Evolutionary conservation across 768 basidiomycete species (phyloP).

Genomic region (Leccinum olivaceopallidum): DNA sequence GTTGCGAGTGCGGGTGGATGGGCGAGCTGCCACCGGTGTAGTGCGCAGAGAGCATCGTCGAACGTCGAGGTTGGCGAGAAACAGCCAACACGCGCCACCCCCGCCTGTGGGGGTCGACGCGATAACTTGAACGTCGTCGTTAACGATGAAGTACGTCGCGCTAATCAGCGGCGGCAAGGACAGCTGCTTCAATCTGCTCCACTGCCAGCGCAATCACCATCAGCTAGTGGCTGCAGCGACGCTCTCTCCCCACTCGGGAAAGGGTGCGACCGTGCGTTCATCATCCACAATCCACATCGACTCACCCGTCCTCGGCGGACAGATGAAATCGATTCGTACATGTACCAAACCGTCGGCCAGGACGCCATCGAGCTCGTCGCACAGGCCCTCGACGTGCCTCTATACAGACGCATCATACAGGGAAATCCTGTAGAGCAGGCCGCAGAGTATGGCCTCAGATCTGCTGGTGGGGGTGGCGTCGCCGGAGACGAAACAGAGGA

Average conservation of each 20-base stretch:
- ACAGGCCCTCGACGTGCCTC: slow-evolving; percentile 79
- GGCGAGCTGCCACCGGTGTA: slow-evolving; percentile 20
- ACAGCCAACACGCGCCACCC: slow-evolving; percentile 6
- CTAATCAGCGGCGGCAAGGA: slow-evolving; percentile 98
- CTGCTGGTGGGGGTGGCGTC: slow-evolving; percentile 49
- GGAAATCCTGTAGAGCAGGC: slow-evolving; percentile 82
- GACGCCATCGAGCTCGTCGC: slow-evolving; percentile 89
- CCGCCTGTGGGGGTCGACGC: slow-evolving; percentile 21
- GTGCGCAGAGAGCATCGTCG: slow-evolving; percentile 71
- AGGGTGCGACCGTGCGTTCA: slow-evolving; percentile 64
- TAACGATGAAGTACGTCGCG: slow-evolving; percentile 85
- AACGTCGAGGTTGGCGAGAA: slow-evolving; percentile 3
- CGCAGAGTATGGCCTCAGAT: slow-evolving; percentile 80
- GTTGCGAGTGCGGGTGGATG: slow-evolving; percentile 21
- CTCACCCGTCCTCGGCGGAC: slow-evolving; percentile 14
- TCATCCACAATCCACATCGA: background rate
- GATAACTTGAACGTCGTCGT: slow-evolving; percentile 10
- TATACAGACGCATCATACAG: slow-evolving; percentile 78
- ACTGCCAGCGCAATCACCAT: slow-evolving; percentile 86
- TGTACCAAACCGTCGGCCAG: slow-evolving; percentile 99
- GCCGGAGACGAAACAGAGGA: slow-evolving; percentile 97
- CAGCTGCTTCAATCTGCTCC: slow-evolving; percentile 92
- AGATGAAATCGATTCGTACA: slow-evolving; percentile 98
- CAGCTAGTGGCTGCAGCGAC: slow-evolving; percentile 87
- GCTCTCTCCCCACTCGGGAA: slow-evolving; percentile 78